Evolutionary conservation across 2,329 filamentous ascomycete genomes (phyloP).

Genomic region (Verticillium klebahnii): DNA sequence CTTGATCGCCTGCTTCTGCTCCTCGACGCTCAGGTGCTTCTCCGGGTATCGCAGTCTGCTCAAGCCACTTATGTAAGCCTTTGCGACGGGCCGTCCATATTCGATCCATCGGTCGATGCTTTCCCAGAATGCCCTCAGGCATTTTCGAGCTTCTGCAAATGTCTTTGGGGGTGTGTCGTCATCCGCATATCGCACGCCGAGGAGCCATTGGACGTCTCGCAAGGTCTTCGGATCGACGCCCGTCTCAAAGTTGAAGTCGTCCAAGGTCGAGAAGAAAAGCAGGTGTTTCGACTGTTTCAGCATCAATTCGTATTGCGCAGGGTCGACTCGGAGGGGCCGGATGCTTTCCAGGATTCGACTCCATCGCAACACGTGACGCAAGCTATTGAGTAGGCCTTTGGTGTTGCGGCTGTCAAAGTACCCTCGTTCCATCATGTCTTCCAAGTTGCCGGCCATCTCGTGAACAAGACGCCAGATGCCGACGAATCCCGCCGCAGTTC

Average conservation of each 20-base stretch:
- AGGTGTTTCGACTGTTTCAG: background rate
- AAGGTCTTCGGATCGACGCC: background rate
- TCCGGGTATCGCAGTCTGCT: background rate
- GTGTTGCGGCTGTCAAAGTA: background rate
- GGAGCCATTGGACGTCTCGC: slow-evolving; percentile 1
- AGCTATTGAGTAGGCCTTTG: background rate
- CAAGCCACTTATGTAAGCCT: background rate
- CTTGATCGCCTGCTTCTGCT: background rate
- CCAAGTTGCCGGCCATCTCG: background rate
- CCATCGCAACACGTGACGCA: background rate
- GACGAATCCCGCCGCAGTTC: background rate
- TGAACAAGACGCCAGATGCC: background rate
- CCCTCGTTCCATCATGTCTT: background rate
- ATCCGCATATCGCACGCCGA: slow-evolving; percentile 1
- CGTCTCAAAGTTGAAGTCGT: slow-evolving; percentile 1
- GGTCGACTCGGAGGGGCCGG: background rate
- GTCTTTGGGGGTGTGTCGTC: background rate
- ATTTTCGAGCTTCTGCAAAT: background rate
- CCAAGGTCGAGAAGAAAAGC: background rate
- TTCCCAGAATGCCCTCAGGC: background rate
- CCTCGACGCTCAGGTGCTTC: background rate
- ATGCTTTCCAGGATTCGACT: slow-evolving; percentile 2
- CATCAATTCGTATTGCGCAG: background rate
- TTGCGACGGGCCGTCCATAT: background rate
- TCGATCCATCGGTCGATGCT: background rate